Evolutionary conservation across 257 asterid species (phyloP).

Genomic region (Osmanthus fragrans): DNA sequence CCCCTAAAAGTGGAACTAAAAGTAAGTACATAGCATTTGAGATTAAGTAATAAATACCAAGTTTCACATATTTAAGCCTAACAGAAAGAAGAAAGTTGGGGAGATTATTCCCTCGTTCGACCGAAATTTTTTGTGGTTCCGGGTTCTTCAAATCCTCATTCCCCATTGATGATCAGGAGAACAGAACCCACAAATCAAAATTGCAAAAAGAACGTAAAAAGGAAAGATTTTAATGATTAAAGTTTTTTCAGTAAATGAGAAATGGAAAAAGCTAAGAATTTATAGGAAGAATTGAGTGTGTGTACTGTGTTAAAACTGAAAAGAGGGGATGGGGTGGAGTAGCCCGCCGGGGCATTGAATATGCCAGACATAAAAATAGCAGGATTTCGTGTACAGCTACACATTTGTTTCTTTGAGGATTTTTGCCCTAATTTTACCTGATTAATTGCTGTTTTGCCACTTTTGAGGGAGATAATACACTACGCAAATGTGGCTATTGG

Average conservation of each 20-base stretch:
- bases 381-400: slow-evolving; percentile 16
- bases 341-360: slow-evolving; percentile 17
- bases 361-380: slow-evolving; percentile 7
- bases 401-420: neutral
- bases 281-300: neutral
- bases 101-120: slow-evolving; percentile 20
- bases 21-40: slow-evolving; percentile 33
- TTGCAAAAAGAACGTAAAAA: neutral
- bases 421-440: slow-evolving; percentile 16
- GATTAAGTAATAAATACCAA: slow-evolving; percentile 38
- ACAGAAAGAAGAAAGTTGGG: slow-evolving; percentile 42
- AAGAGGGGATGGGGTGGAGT: neutral
- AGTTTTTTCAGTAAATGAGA: neutral
- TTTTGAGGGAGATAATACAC: neutral
- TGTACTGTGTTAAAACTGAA: slow-evolving; percentile 1
- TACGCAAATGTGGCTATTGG: neutral
- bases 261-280: neutral
- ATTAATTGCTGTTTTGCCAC: slow-evolving; percentile 28
- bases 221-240: neutral
- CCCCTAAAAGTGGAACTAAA: slow-evolving; percentile 27
- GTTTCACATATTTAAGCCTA: slow-evolving; percentile 47
- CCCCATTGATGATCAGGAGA: slow-evolving; percentile 9
- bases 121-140: neutral
- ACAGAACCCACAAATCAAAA: neutral
- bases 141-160: slow-evolving; percentile 8